Base-by-base conservation (phyloP, 768 basidiomycete genomes). In the Cystobasidiopsis lactophilus region DNA sequence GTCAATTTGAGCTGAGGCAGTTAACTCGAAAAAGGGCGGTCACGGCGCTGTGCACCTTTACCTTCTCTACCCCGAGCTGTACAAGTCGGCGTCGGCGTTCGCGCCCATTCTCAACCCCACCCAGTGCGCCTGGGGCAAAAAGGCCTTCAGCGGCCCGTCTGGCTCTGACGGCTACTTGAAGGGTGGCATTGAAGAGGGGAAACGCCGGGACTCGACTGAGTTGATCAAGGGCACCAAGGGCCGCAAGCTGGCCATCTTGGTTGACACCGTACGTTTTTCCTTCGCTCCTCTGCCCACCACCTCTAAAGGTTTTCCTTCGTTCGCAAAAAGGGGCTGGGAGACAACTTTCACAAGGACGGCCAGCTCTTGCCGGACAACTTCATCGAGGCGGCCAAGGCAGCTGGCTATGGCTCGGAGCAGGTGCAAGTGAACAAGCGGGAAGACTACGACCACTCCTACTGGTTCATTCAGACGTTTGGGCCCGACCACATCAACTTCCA, bases 21-120 rank as follows among this genome's bases (percentile, higher is more conserved):
- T 26, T 30, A 35, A 31, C 24, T 5, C 5, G 24, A 3, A 9
- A 30, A 31, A 43, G 52, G 85, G 84, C 53, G 93, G 93, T 1
- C 88, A 93, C 63, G 93, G 93, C 7, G 86, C 93, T 13, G 73
- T 98, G 26, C 81, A 82, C 16, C 68, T 95, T 37, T 95, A 95
- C 67, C 78, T 96, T 41, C 72, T 77, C 51, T 79, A 84, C 30
- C 64, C 67, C 27, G 71, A 74, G 53, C 69, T 69, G 58, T 96
- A 82, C 68, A 76, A 77, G 50, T 91, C 86, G 19, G 82, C 75
- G 5, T 89, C 85, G 5, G 91, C 85, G 0, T 95, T 96, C 64
- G 70, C 85, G 29, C 82, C 82, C 1, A 77, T 84, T 51, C 71
- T 78, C 48, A 95, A 95, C 67, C 88, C 91, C 0, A 78, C 78